Percentiles rank a stretch among this genome's conserved stretches.
phyloP scores from a whole-genome alignment of 768 basidiomycete species.

The Mycena sanguinolenta region DNA sequence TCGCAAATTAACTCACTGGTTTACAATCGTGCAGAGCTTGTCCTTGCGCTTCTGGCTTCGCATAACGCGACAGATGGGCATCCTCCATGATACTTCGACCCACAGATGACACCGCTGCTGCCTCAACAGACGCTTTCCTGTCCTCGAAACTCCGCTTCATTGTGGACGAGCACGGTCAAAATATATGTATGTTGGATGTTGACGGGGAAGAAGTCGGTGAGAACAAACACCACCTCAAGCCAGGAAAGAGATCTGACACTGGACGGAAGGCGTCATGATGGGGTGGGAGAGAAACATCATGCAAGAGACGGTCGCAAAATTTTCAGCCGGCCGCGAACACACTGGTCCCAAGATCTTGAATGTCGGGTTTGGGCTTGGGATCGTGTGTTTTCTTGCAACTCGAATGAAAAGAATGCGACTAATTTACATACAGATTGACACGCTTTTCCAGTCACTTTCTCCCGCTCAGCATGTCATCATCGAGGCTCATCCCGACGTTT shows the following conservation, averaged over 20 bases:
- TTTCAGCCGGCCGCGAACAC: slow-evolving; percentile 69
- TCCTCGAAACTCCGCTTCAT: slow-evolving; percentile 76
- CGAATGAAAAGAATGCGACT: slow-evolving; percentile 19
- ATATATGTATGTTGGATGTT: slow-evolving; percentile 79
- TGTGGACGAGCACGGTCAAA: slow-evolving; percentile 80
- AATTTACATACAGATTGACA: slow-evolving; percentile 76
- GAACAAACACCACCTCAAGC: too few species aligned
- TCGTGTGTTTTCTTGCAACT: slow-evolving; percentile 63
- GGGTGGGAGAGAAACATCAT: slow-evolving; percentile 95
- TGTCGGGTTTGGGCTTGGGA: slow-evolving; percentile 94
- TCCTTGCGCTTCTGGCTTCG: slow-evolving; percentile 74
- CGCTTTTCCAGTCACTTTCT: slow-evolving; percentile 77
- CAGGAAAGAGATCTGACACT: too few species aligned
- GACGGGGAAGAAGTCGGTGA: slow-evolving; percentile 86
- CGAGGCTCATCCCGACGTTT: slow-evolving; percentile 94
- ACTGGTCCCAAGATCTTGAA: slow-evolving; percentile 81
- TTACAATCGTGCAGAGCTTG: slow-evolving; percentile 65
- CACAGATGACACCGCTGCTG: slow-evolving; percentile 68
- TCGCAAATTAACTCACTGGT: slow-evolving; percentile 10
- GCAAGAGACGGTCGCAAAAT: slow-evolving; percentile 78
- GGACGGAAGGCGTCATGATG: slow-evolving; percentile 99
- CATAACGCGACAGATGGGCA: slow-evolving; percentile 50
- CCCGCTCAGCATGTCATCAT: slow-evolving; percentile 89
- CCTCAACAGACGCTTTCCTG: slow-evolving; percentile 79
- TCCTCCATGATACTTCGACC: slow-evolving; percentile 59